A percentile compares a stretch with the other conserved stretches of the same genome.
phyloP scores from a whole-genome alignment of 768 basidiomycete genomes.

The Leccinellum rugosiceps region DNA sequence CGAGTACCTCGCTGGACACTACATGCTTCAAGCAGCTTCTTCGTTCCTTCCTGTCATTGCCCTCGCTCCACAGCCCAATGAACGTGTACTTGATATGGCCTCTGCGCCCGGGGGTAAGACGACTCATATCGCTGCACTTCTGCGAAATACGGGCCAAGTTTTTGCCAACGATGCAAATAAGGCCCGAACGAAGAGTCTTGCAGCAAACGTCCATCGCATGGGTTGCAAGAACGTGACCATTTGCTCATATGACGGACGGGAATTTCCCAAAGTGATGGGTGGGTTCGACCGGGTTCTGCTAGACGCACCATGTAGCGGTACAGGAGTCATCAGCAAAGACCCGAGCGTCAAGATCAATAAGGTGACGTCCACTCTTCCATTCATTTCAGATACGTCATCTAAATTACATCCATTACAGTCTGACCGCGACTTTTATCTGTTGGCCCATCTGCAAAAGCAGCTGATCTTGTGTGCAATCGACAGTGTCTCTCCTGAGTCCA shows the following conservation, averaged over 20 bases:
- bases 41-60: conserved; percentile 99
- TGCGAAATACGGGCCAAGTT: conserved; percentile 97
- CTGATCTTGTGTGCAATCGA: conserved; percentile 97
- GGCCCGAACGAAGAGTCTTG: conserved; percentile 90
- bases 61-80: conserved; percentile 86
- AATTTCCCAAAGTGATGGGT: conserved; percentile 98
- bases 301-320: conserved; percentile 97
- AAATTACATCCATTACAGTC: conserved; percentile 47
- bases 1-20: conserved; percentile 98
- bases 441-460: conserved; percentile 98
- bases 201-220: conserved; percentile 93
- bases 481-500: conserved; percentile 84
- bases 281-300: conserved; percentile 97
- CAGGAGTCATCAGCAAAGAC: conserved; percentile 98
- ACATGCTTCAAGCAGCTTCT: conserved; percentile 98
- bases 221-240: conserved; percentile 98
- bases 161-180: conserved; percentile 98
- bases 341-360: conserved; percentile 98
- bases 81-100: conserved; percentile 97
- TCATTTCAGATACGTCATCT: not conserved
- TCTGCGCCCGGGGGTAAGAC: conserved; percentile 98
- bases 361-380: conserved; percentile 42
- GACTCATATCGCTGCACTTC: conserved; percentile 93
- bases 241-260: conserved; percentile 94
- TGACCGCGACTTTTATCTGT: conserved; percentile 90